phyloP scores from a whole-genome alignment of 768 basidiomycete species.

The Leucosporidium yakuticum region DNA sequence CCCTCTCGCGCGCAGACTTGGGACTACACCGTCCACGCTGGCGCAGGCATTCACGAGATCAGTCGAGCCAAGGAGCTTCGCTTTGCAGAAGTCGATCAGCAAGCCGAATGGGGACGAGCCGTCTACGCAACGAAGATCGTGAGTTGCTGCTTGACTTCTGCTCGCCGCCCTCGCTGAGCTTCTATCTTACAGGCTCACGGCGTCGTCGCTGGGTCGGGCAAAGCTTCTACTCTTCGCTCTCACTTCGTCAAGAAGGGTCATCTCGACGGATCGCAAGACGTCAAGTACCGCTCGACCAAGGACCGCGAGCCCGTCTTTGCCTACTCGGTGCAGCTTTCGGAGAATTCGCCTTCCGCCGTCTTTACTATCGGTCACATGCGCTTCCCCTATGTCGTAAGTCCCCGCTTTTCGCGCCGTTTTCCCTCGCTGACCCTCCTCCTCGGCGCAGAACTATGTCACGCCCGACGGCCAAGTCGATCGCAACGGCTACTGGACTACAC shows the following conservation, averaged over 20 bases:
- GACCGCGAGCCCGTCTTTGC: conserved; percentile 20
- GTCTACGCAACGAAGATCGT: conserved; percentile 11
- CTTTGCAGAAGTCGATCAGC: conserved; percentile 14
- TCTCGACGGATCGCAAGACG: conserved; percentile 12
- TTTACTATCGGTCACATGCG: conserved; percentile 26
- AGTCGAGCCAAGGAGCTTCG: neutral
- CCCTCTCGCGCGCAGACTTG: neutral
- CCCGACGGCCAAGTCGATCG: conserved; percentile 6
- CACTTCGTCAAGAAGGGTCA: conserved; percentile 13
- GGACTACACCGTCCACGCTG: conserved; percentile 4
- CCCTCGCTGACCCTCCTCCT: no score
- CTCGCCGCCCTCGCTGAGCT: neutral
- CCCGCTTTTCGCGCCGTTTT: no score
- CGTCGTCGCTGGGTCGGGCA: neutral
- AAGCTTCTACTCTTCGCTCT: neutral
- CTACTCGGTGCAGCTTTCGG: conserved; percentile 1
- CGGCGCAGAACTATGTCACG: conserved; percentile 23
- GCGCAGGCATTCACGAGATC: conserved; percentile 4
- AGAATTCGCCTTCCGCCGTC: neutral
- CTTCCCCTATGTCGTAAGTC: conserved; percentile 20
- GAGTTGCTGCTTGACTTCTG: neutral
- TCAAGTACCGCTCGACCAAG: conserved; percentile 2
- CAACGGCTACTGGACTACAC: conserved; percentile 21
- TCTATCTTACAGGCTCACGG: neutral
- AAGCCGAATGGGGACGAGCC: conserved; percentile 21